Percentiles rank a stretch among this genome's conserved stretches.
These are phyloP conservation scores for Talaromyces amestolkiae DNA, from an alignment of 2,329 filamentous ascomycete species.

Conservation along the genomic window DNA sequence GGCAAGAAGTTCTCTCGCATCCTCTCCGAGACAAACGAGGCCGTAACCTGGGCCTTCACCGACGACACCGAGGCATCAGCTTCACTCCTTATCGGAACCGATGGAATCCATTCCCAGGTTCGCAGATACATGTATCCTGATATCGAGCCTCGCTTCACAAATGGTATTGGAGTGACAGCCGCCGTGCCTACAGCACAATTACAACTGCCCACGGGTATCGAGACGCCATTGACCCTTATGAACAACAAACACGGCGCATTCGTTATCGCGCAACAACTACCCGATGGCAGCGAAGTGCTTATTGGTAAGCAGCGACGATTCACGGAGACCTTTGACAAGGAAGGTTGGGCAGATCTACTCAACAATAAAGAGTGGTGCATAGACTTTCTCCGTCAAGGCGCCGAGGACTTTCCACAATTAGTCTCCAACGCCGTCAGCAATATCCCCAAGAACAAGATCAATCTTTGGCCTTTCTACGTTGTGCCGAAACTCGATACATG, in stretches of 20 bases:
- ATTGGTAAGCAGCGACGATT: slow-evolving; percentile 33
- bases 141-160: slow-evolving; percentile 50
- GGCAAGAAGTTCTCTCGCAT: slow-evolving; percentile 50
- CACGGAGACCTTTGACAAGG: slow-evolving; percentile 7
- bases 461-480: slow-evolving; percentile 18
- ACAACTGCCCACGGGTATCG: slow-evolving; percentile 20
- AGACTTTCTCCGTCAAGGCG: slow-evolving; percentile 30
- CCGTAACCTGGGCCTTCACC: slow-evolving; percentile 49
- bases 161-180: slow-evolving; percentile 34
- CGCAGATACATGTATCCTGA: slow-evolving; percentile 52
- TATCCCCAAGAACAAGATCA: slow-evolving; percentile 11
- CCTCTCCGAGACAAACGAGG: slow-evolving; percentile 37
- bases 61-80: slow-evolving; percentile 46
- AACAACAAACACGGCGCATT: slow-evolving; percentile 37
- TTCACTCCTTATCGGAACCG: slow-evolving; percentile 54
- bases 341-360: slow-evolving; percentile 30
- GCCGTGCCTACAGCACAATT: slow-evolving; percentile 18
- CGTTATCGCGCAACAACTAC: slow-evolving; percentile 39
- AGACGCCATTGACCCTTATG: slow-evolving; percentile 33
- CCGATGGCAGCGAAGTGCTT: slow-evolving; percentile 35
- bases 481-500: slow-evolving; percentile 18
- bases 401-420: slow-evolving; percentile 23
- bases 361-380: slow-evolving; percentile 15
- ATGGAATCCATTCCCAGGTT: slow-evolving; percentile 60
- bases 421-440: slow-evolving; percentile 17